Evolutionary conservation across 495 filamentous ascomycete genomes (phyloP), one percentile per base, ranked within the genome.

Genomic region (Ascodesmis nigricans): DNA sequence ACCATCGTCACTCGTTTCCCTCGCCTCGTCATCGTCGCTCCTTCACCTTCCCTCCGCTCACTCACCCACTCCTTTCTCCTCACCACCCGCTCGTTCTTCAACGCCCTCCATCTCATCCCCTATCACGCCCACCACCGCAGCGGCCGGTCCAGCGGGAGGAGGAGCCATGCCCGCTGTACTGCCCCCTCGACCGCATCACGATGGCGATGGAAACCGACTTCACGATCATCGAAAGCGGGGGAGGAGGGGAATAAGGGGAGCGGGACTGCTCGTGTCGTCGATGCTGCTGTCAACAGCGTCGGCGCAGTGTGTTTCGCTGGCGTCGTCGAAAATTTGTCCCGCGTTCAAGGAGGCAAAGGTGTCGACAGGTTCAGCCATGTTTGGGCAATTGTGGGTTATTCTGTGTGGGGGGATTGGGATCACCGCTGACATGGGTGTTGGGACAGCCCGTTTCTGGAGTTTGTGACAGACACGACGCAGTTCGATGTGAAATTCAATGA

Each of bases 281-380:
- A 22, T 21, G 27, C 35, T 31, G 5, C 20, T 31, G 21, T 19
- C 29, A 20, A 33, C 27, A 15, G 40, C 41, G 29, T 5, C 36
- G 23, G 36, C 40, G 17, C 36, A 37, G 36, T 99, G 90, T 50
- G 69, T 99, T 35, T 68, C 84, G 13, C 67, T 99, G 18, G 56
- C 66, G 27, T 71, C 64, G 25, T 93, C 90, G 16, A 78, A 66
- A 14, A 59, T 65, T 35, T 99, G 90, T 58, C 61, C 76, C 35
- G 82, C 84, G 19, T 99, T 91, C 54, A 71, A 69, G 47, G 53
- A 65, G 22, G 69, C 90, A 1, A 87, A 77, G 2, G 67, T 99
- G 25, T 84, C 81, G 21, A 84, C 73, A 26, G 66, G 68, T 50
- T 57, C 55, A 23, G 58, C 56, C 31, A 52, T 91, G 31, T 63